A percentile compares a stretch with the other conserved stretches of the same genome.
Evolutionary conservation across 768 basidiomycete genomes (phyloP).

Genomic region (Podaxis pistillaris): DNA sequence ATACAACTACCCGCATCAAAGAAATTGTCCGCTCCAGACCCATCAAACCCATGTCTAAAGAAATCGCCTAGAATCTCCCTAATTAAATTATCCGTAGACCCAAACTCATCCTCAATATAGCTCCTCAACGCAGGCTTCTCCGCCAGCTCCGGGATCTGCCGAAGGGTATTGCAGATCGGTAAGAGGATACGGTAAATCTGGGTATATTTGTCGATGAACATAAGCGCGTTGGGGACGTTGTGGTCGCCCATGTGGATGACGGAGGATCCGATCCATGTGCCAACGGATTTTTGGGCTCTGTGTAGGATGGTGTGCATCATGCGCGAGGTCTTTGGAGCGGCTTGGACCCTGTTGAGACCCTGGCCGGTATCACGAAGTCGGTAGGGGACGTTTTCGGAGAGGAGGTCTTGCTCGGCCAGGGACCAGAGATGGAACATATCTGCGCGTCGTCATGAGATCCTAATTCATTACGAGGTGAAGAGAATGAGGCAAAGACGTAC

Average conservation of each 20-base stretch:
- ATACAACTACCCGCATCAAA: slow-evolving; percentile 86
- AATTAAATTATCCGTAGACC: slow-evolving; percentile 65
- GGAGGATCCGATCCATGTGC: slow-evolving; percentile 82
- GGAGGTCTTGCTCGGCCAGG: slow-evolving; percentile 74
- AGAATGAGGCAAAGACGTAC: slow-evolving; percentile 32
- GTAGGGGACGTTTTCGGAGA: slow-evolving; percentile 73
- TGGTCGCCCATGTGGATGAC: slow-evolving; percentile 92
- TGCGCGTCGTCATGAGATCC: slow-evolving; percentile 23
- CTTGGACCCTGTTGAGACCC: slow-evolving; percentile 87
- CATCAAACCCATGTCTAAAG: slow-evolving; percentile 87
- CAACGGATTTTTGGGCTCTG: slow-evolving; percentile 78
- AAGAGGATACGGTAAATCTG: slow-evolving; percentile 89
- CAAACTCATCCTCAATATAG: slow-evolving; percentile 83
- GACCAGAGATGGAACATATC: slow-evolving; percentile 91
- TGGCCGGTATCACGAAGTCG: slow-evolving; percentile 87
- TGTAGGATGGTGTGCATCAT: slow-evolving; percentile 89
- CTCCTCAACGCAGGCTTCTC: slow-evolving; percentile 68
- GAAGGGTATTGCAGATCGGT: slow-evolving; percentile 81
- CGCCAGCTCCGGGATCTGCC: slow-evolving; percentile 64
- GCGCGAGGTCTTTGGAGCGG: slow-evolving; percentile 83
- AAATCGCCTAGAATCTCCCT: slow-evolving; percentile 80
- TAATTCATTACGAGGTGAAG: neutral
- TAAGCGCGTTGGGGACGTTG: slow-evolving; percentile 79
- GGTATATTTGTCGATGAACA: slow-evolving; percentile 93
- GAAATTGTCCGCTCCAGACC: slow-evolving; percentile 89